Conservation (phyloP, 179 eudicot species). For the Beta macrorhiza region DNA sequence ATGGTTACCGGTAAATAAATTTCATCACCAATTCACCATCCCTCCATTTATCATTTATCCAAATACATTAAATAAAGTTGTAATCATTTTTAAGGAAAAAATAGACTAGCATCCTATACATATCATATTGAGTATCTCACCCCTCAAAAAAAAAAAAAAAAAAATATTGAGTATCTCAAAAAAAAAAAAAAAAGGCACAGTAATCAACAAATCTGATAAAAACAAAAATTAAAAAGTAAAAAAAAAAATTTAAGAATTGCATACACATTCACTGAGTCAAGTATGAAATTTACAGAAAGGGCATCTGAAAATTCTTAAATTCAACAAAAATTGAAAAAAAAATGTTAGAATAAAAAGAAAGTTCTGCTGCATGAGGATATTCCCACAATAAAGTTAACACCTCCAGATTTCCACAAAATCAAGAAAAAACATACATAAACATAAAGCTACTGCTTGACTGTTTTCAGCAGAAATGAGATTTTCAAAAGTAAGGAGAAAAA, state of each 20-base stretch:
- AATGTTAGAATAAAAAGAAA: not conserved
- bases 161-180: no score
- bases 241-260: no score
- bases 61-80: not conserved
- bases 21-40: not conserved
- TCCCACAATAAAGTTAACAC: not conserved
- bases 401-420: not conserved
- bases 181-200: not conserved
- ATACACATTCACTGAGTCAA: not conserved
- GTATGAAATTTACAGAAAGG: not conserved
- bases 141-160: no score
- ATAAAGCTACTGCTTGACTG: no score
- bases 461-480: no score
- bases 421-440: not conserved
- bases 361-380: constrained; percentile 3
- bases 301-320: not conserved
- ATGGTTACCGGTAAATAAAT: not conserved
- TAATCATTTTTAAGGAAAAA: not conserved
- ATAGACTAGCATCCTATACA: no score
- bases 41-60: not conserved
- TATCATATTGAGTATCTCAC: no score
- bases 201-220: constrained; percentile 30
- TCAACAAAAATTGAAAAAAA: not conserved
- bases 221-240: not conserved
- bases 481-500: not conserved